Evolutionary conservation across 306 rosid genomes (phyloP).

Genomic region (Canavalia ensiformis): DNA sequence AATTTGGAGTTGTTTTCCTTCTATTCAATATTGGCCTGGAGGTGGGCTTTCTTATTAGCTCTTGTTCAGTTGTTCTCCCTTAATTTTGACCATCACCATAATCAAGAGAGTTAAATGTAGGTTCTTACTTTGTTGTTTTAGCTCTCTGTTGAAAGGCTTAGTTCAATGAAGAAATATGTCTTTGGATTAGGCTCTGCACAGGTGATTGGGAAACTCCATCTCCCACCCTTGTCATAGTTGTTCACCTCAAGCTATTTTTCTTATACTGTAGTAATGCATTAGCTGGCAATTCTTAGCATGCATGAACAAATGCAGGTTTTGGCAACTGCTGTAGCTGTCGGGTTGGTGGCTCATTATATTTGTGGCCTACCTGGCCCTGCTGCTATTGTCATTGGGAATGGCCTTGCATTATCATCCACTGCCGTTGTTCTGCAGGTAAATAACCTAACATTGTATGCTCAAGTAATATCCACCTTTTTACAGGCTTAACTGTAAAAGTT

Average conservation of each 20-base stretch:
- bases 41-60: conserved; percentile 64
- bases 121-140: conserved; percentile 58
- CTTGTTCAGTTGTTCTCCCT: conserved; percentile 49
- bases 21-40: conserved; percentile 98
- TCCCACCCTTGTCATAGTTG: conserved; percentile 28
- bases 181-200: conserved; percentile 98
- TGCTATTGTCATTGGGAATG: conserved; percentile 98
- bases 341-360: conserved; percentile 80
- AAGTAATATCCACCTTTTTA: conserved; percentile 1
- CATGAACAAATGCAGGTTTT: conserved; percentile 79
- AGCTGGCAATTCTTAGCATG: conserved; percentile 46
- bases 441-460: conserved; percentile 36
- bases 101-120: conserved; percentile 51
- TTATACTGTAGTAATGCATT: conserved; percentile 41
- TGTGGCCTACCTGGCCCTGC: conserved; percentile 95
- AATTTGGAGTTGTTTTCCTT: conserved; percentile 99
- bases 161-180: conserved; percentile 99
- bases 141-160: conserved; percentile 99
- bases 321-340: conserved; percentile 86
- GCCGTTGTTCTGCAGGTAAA: conserved; percentile 98
- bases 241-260: conserved; percentile 36
- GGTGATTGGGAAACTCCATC: conserved; percentile 66
- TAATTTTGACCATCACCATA: conserved; percentile 40
- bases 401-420: conserved; percentile 97
- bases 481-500: conserved; percentile 2